Conservation (phyloP, 176 grass and related monocot species). For the Cenchrus americanus region DNA sequence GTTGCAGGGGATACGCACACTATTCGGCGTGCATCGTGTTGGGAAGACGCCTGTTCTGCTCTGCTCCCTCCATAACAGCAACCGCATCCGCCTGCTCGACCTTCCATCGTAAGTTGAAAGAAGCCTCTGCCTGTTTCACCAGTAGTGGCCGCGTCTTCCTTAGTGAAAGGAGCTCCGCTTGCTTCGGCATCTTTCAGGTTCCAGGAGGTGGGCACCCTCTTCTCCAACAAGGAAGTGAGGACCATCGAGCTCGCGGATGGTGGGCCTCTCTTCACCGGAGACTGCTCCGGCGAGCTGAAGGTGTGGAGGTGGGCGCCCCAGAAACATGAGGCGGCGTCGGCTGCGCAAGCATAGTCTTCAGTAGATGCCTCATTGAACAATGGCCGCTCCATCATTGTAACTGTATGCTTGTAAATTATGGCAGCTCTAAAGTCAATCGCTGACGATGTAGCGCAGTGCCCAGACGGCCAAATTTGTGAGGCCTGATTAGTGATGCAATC, state of each 20-base stretch:
- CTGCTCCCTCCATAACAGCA: slow-evolving; percentile 54
- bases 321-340: background rate
- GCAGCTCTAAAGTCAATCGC: background rate
- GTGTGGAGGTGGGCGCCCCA: slow-evolving; percentile 43
- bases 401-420: slow-evolving; percentile 29
- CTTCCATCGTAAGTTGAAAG: slow-evolving; percentile 55
- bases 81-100: slow-evolving; percentile 39
- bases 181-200: slow-evolving; percentile 34
- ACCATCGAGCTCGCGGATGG: slow-evolving; percentile 39
- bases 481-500: slow-evolving; percentile 29
- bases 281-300: slow-evolving; percentile 46
- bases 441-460: slow-evolving; percentile 24
- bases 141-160: background rate
- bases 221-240: slow-evolving; percentile 42
- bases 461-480: background rate
- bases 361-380: background rate
- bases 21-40: slow-evolving; percentile 56
- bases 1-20: slow-evolving; percentile 51
- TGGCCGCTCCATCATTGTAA: background rate
- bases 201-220: slow-evolving; percentile 25
- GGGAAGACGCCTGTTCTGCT: slow-evolving; percentile 49
- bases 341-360: background rate
- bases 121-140: background rate
- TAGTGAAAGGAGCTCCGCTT: background rate
- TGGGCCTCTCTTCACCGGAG: slow-evolving; percentile 48